phyloP scores from a whole-genome alignment of 2,329 filamentous ascomycete species.

The Neocucurbitaria cava region DNA sequence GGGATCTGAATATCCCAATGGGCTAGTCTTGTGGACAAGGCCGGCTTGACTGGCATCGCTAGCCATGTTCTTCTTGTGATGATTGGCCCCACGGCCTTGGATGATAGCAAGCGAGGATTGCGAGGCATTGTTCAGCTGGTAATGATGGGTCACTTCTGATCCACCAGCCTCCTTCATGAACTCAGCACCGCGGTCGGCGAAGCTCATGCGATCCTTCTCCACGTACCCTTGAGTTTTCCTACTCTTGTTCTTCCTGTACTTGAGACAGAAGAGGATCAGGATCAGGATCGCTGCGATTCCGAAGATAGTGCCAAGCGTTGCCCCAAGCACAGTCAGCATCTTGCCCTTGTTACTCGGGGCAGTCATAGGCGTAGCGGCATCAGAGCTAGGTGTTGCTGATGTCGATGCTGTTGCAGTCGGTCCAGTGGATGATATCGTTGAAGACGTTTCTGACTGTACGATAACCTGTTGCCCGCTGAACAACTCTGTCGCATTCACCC shows the following conservation, averaged over 20 bases:
- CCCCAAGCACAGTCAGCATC: conserved; percentile 73
- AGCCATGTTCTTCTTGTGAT: conserved; percentile 58
- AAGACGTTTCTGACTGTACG: conserved; percentile 32
- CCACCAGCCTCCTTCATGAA: conserved; percentile 61
- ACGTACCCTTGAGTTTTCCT: conserved; percentile 61
- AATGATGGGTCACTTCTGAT: conserved; percentile 44
- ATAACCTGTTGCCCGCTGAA: conserved; percentile 59
- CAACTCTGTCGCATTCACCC: conserved; percentile 74
- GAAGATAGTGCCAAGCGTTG: conserved; percentile 81
- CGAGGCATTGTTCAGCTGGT: conserved; percentile 44
- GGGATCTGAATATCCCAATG: conserved; percentile 48
- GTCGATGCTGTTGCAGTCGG: conserved; percentile 24
- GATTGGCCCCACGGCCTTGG: conserved; percentile 61
- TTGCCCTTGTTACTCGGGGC: conserved; percentile 53
- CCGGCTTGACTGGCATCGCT: conserved; percentile 68
- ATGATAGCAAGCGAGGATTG: conserved; percentile 57
- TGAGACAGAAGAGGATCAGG: conserved; percentile 72
- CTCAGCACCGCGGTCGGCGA: conserved; percentile 58
- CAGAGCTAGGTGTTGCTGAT: conserved; percentile 34
- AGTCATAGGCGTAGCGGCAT: conserved; percentile 38
- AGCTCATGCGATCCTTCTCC: conserved; percentile 56
- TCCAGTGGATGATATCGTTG: conserved; percentile 43
- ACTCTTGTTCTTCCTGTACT: conserved; percentile 65
- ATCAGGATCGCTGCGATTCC: conserved; percentile 75
- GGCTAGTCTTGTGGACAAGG: conserved; percentile 63